phyloP scores from a whole-genome alignment of 2,329 filamentous ascomycete species.

The Aspergillus sp. region DNA sequence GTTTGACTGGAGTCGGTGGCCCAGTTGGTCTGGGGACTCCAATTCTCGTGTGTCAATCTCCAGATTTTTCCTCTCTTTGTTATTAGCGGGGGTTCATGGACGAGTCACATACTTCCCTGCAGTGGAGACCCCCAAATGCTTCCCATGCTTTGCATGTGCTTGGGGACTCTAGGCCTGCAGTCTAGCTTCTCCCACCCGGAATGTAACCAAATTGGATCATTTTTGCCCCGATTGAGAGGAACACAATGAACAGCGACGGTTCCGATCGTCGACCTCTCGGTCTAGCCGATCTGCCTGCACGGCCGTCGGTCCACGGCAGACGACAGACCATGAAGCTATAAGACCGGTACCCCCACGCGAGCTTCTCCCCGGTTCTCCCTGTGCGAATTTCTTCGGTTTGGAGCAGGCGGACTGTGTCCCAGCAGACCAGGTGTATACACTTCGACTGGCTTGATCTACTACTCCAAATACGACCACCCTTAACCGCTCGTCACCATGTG shows the following conservation, averaged over 20 bases:
- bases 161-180: neutral
- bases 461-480: neutral
- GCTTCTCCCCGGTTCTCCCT: neutral
- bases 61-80: neutral
- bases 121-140: neutral
- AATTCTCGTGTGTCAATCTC: neutral
- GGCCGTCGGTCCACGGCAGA: neutral
- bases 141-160: neutral
- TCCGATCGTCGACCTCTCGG: neutral
- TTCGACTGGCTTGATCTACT: neutral
- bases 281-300: neutral
- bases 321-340: neutral
- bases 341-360: neutral
- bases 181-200: slow-evolving; percentile 15
- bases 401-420: neutral
- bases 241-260: neutral
- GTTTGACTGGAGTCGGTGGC: neutral
- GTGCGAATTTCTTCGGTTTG: neutral
- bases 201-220: slow-evolving; percentile 21
- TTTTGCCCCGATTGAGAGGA: neutral
- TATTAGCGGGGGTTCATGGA: neutral
- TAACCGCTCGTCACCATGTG: slow-evolving; percentile 26
- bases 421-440: neutral
- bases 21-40: neutral
- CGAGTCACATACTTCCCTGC: neutral